These are phyloP conservation scores for Paramecium sexaurelia DNA, from an alignment of 73 alveolate species.

Conservation along the genomic window DNA sequence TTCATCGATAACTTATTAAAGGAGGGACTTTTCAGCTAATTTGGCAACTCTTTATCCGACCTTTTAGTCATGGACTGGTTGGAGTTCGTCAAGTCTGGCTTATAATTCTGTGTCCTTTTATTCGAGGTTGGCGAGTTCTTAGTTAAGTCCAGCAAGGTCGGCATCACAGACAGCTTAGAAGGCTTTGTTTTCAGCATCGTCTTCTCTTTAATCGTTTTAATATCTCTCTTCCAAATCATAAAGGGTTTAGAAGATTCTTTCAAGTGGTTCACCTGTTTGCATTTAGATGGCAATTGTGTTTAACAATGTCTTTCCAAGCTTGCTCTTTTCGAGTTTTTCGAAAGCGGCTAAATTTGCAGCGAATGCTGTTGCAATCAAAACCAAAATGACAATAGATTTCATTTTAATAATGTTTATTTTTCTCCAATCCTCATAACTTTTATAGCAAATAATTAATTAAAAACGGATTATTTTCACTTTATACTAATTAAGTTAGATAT, in stretches of 20 bases:
- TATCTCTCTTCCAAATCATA: slow-evolving; percentile 59
- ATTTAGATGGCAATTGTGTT: slow-evolving; percentile 58
- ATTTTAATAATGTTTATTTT: not conserved
- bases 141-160: slow-evolving; percentile 52
- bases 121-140: slow-evolving; percentile 48
- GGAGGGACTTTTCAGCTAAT: slow-evolving; percentile 55
- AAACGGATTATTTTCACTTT: not conserved
- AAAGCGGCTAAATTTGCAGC: slow-evolving; percentile 8
- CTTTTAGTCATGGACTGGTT: slow-evolving; percentile 54
- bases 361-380: slow-evolving; percentile 40
- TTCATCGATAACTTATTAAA: slow-evolving; percentile 18
- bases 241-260: slow-evolving; percentile 56
- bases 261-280: slow-evolving; percentile 61
- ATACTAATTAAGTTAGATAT: not conserved
- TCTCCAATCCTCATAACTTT: not conserved
- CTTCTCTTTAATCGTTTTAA: slow-evolving; percentile 44
- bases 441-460: not conserved
- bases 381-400: slow-evolving; percentile 26
- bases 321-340: slow-evolving; percentile 4
- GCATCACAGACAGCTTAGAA: slow-evolving; percentile 62
- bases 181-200: slow-evolving; percentile 49
- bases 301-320: slow-evolving; percentile 36
- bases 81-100: slow-evolving; percentile 15
- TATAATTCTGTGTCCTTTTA: slow-evolving; percentile 53
- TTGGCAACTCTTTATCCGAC: slow-evolving; percentile 58